Evolutionary conservation across 345 rosid species (phyloP), one percentile per base, ranked within the genome.

Genomic region (Schrenkiella parvula): DNA sequence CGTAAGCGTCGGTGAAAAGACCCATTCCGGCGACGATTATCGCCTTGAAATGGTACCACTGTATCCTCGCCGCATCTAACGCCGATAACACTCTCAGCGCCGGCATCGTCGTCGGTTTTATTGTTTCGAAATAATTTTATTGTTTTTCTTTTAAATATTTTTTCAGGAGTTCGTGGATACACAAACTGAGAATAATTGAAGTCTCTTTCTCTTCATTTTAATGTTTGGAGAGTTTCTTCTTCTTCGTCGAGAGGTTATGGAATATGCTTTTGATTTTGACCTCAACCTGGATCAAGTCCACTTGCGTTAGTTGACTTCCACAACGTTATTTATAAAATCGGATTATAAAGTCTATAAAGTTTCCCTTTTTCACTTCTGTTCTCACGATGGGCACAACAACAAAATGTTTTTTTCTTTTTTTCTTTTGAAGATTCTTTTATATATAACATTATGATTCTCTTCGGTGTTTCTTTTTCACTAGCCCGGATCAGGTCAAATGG

Each of bases 21-120:
- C 87, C 84, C 84, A 83, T 77, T 9, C 84, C 84, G 8, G 84
- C 80, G 17, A 83, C 81, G 22, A 83, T 69, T 14, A 83, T 77
- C 0, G 82, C 81, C 6, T 72, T 79, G 83, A 81, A 83, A 61
- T 83, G 87, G 54, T 83, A 83, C 78, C 78, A 76, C 28, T 79
- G 86, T 3, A 72, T 79, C 68, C 56, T 79, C 29, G 83, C 87
- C 1, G 47, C 70, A 43, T 83, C 87, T 38, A 83, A 80, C 19
- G 87, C 42, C 18, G 75, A 62, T 44, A 75, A 62, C 15, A 75
- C 51, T 34, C 52, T 53, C 56, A 68, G 3, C 50, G 28, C 54
- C 32, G 74, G 70, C 75, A 62, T 75, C 58, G 26, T 52, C 39
- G 2, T n/a, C n/a, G 5, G 37, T 25, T 10, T 66, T 23, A 0